Evolutionary conservation across 176 grass and related monocot species (phyloP).

Genomic region (Raddia guianensis): DNA sequence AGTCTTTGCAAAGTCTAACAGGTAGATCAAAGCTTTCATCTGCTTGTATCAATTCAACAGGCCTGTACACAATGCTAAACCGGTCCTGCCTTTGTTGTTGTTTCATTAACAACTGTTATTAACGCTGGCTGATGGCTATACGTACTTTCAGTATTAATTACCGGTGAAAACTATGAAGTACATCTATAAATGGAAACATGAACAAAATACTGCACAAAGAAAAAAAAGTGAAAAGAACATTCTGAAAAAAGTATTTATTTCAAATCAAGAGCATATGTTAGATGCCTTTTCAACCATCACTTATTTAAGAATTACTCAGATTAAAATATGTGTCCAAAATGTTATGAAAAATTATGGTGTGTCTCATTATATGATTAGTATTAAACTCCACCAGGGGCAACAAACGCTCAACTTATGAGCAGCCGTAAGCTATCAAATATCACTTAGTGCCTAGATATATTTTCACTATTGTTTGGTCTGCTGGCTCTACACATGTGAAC

Average conservation of each 20-base stretch:
- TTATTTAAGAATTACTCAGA: background rate
- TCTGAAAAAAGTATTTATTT: background rate
- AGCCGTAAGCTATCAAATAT: background rate
- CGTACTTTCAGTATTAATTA: conserved; percentile 19
- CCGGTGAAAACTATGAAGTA: background rate
- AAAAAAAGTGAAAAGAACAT: background rate
- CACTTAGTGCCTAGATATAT: background rate
- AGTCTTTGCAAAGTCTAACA: conserved; percentile 94
- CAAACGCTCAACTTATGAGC: background rate
- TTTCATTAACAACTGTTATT: conserved; percentile 19
- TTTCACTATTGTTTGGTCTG: background rate
- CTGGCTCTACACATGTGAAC: background rate
- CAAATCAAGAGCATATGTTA: background rate
- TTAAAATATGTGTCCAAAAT: background rate
- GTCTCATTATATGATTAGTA: background rate
- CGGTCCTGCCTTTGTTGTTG: background rate
- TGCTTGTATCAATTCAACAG: conserved; percentile 15
- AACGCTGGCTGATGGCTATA: background rate
- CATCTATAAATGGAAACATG: conserved; percentile 7
- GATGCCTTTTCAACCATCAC: background rate
- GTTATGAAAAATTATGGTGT: background rate
- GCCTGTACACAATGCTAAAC: background rate
- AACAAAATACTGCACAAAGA: background rate
- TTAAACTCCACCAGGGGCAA: background rate
- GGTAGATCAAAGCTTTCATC: conserved; percentile 47